Conservation (phyloP, 306 rosid genomes). For the Rosa rugosa region DNA sequence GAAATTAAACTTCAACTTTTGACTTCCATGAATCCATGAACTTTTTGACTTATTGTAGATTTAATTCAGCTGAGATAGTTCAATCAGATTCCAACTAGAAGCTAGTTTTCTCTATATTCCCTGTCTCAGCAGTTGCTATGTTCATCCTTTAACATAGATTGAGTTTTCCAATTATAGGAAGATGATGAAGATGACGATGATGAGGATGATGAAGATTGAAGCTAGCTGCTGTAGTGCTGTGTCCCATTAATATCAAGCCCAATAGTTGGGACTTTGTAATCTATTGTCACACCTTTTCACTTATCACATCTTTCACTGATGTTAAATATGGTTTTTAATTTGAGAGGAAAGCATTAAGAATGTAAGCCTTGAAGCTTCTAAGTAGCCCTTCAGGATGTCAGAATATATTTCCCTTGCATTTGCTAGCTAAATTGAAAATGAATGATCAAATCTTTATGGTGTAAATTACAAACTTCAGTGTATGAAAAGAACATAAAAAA, state of each 20-base stretch:
- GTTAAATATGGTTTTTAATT: slow-evolving; percentile 23
- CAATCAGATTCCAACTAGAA: not conserved
- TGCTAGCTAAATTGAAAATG: not conserved
- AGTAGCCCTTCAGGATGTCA: not conserved
- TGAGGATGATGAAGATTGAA: slow-evolving; percentile 33
- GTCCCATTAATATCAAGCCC: not conserved
- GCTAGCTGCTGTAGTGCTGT: slow-evolving; percentile 1
- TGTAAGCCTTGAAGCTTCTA: slow-evolving; percentile 6
- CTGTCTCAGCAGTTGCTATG: not conserved
- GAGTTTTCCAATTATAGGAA: slow-evolving; percentile 18
- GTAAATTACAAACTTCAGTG: too few species aligned
- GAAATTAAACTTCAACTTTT: not conserved
- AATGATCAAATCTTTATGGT: too few species aligned
- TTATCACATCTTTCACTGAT: not conserved
- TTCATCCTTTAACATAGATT: slow-evolving; percentile 9
- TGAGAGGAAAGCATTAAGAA: slow-evolving; percentile 1
- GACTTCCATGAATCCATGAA: not conserved
- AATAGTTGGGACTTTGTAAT: not conserved
- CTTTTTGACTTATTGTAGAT: not conserved
- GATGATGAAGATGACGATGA: slow-evolving; percentile 25
- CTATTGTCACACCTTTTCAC: slow-evolving; percentile 6
- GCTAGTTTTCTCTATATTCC: not conserved
- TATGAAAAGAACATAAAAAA: not conserved
- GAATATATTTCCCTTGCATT: not conserved
- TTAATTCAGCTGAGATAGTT: not conserved